Evolutionary conservation across 78 protist genomes (phyloP), one percentile per base, ranked within the genome.

Genomic region (Speleostelium caveatum): DNA sequence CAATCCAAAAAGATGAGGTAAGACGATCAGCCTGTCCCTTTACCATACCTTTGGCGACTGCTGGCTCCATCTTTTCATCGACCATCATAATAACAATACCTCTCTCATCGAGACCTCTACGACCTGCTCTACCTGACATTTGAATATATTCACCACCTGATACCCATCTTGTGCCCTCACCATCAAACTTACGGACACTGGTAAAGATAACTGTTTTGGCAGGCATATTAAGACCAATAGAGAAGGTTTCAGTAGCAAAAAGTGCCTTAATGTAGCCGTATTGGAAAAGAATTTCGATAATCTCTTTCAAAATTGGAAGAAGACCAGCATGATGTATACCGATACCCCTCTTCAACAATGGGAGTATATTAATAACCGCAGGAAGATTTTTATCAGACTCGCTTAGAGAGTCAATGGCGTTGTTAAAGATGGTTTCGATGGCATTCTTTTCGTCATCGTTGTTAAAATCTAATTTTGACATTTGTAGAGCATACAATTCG

Each of bases 181-280:
- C 99, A 66, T 98, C 99, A 62, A 68, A 92, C 87, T 98, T 98
- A 41, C 93, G 49, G 45, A 93, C 45, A 36, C 63, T 22, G 3
- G 86, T 93, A 75, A 98, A 98, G 30, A 98, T 97, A 17, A 98
- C 99, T 12, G 98, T 88, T 33, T 92, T 68, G 17, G 99, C 99
- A 17, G 99, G 99, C 99, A 98, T 96, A 86, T 99, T 99, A 30
- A 99, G 92, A 3, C 99, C 99, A 97, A 99, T 98, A 8, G 99
- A 98, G 17, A 99, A 98, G 19, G 99, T 99, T 87, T 98, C 99
- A 0, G 99, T 99, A 26, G 99, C 99, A 49, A 98, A 98, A 30
- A 99, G 71, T 14, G 97, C 95, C 61, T 97, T 97, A 66, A 97
- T 59, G 16, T 96, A 86, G 2, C 99, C 99, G 30, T 96, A 88